Evolutionary conservation across 2,329 filamentous ascomycete species (phyloP).

Genomic region (Botrytis pseudocinerea): DNA sequence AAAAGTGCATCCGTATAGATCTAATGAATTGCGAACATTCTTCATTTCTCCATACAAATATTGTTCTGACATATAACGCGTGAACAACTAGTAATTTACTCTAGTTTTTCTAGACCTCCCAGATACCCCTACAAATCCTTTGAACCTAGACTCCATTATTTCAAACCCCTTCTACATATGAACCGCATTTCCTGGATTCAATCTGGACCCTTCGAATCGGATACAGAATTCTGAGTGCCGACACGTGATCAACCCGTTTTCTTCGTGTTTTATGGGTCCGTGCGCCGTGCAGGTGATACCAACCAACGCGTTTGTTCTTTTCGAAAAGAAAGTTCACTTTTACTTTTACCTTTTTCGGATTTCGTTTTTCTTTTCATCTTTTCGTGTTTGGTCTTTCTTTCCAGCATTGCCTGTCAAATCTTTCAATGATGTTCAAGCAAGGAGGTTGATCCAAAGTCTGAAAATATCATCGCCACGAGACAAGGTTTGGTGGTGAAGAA

Average conservation of each 20-base stretch:
- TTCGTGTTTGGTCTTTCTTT: background rate
- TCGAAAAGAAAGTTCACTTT: conserved; percentile 15
- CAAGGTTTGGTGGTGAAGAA: background rate
- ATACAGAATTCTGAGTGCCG: background rate
- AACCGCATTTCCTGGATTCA: background rate
- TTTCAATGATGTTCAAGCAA: background rate
- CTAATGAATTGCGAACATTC: background rate
- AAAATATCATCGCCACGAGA: background rate
- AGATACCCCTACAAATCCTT: background rate
- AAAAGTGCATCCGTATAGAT: background rate
- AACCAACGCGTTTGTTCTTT: background rate
- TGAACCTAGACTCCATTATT: background rate
- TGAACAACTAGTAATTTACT: background rate
- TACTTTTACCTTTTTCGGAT: background rate
- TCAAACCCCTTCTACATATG: background rate
- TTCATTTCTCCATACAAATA: background rate
- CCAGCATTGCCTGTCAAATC: background rate
- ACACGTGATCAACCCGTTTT: background rate
- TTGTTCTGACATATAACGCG: background rate
- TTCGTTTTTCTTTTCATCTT: background rate
- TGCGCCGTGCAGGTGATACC: background rate
- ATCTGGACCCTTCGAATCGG: background rate
- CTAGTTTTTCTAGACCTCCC: background rate
- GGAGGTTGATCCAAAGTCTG: background rate
- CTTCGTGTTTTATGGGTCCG: background rate